Conservation (phyloP, 2,329 filamentous ascomycete genomes). For the Aspergillus nomiae region DNA sequence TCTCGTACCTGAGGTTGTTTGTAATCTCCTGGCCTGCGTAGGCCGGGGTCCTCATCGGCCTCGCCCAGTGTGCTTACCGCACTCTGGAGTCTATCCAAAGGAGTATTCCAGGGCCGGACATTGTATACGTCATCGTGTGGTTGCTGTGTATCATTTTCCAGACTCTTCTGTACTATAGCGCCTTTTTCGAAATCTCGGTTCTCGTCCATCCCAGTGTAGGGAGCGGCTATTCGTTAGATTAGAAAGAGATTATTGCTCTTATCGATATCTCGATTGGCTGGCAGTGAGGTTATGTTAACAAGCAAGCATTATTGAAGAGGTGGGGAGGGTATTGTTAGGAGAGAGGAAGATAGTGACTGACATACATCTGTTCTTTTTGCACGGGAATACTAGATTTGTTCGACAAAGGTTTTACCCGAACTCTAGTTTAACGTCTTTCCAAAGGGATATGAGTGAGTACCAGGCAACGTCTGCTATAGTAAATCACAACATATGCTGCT, state of each 20-base stretch:
- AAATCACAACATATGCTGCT: neutral
- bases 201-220: neutral
- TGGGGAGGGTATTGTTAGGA: neutral
- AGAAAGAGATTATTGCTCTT: neutral
- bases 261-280: neutral
- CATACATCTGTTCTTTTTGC: neutral
- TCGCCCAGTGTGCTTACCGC: slow-evolving; percentile 1
- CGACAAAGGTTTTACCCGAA: neutral
- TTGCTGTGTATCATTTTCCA: neutral
- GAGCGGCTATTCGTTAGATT: neutral
- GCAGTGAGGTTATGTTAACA: neutral
- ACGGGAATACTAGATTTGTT: neutral
- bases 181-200: neutral
- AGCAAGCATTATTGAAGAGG: neutral
- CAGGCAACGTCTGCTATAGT: neutral
- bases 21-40: slow-evolving; percentile 14
- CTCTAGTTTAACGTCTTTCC: neutral
- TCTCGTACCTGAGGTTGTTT: slow-evolving; percentile 7
- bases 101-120: slow-evolving; percentile 7
- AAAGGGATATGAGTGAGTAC: neutral
- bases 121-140: slow-evolving; percentile 4
- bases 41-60: slow-evolving; percentile 15
- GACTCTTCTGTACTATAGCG: neutral
- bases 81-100: neutral
- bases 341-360: neutral